Evolutionary conservation across 768 basidiomycete species (phyloP), one percentile per base, ranked within the genome.

Genomic region (Fomitopsis serialis): DNA sequence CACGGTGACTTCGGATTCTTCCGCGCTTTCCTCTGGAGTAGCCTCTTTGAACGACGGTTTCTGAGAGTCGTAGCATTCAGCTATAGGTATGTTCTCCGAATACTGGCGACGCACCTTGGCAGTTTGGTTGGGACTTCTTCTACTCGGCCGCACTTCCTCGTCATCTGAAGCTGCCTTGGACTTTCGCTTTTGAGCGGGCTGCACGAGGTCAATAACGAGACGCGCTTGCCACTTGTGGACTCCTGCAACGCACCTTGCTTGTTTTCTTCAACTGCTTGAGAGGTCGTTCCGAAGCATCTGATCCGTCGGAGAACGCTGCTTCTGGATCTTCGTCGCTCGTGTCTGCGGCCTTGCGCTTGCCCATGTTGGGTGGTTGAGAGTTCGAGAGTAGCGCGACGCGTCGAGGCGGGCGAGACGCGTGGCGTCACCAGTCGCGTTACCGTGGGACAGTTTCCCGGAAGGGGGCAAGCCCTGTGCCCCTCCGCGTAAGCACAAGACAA

Each of bases 401-500:
- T n/a, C 15, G 25, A 22, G 7, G 34, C 34, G 15, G 47, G 48
- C 27, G 29, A 52, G 50, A 43, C 48, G 50, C 51, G 50, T 54
- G 46, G 45, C 52, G 42, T 24, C 32, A 42, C n/a, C 10, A 3
- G 24, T 50, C 29, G 36, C 23, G 53, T 56, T 54, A 29, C 45
- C 59, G 61, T 59, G 61, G 48, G 56, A 58, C 54, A 52, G 24
- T 36, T 43, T 37, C 48, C 24, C 54, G 53, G 21, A n/a, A 52
- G 59, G 55, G 55, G 51, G 53, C 49, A 54, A 21, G 25, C 27
- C 35, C 48, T 42, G n/a, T 50, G n/a, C 48, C 42, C 57, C 53
- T 54, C 58, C 57, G 60, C 60, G 60, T 61, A 61, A 61, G 60
- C 60, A 50, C 48, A 25, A 45, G 44, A 29, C 22, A 45, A 45